These are phyloP conservation scores for Trametes sanguinea DNA, from an alignment of 768 basidiomycete genomes.

Conservation along the genomic window DNA sequence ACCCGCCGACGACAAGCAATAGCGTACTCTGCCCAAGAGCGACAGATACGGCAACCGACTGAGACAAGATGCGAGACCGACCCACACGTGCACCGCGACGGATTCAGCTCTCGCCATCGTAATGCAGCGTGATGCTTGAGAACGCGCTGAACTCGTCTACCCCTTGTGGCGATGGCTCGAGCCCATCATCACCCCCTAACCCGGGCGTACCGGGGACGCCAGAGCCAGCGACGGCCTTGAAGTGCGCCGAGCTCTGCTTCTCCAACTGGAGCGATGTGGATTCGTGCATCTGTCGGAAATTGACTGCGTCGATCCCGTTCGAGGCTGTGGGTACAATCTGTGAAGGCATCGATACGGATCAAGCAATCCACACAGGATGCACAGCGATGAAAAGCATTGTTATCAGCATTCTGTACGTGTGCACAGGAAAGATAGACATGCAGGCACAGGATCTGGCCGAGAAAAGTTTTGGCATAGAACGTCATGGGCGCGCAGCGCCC, in stretches of 20 bases:
- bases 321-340: conserved; percentile 83
- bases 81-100: conserved; percentile 5
- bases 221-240: conserved; percentile 40
- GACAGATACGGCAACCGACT: background rate
- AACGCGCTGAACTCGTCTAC: conserved; percentile 84
- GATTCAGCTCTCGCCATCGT: conserved; percentile 64
- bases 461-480: background rate
- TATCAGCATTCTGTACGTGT: conserved; percentile 19
- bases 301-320: conserved; percentile 80
- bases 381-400: conserved; percentile 23
- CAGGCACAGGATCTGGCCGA: conserved; percentile 25
- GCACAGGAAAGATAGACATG: conserved; percentile 7
- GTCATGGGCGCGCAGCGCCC: background rate
- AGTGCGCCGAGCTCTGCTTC: conserved; percentile 31
- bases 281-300: conserved; percentile 90
- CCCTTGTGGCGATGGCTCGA: conserved; percentile 43
- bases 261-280: conserved; percentile 91
- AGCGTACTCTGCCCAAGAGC: background rate
- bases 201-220: conserved; percentile 41
- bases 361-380: background rate
- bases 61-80: background rate
- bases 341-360: background rate
- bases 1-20: background rate
- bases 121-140: conserved; percentile 85
- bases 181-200: conserved; percentile 42